phyloP scores from a whole-genome alignment of 2,329 filamentous ascomycete species.

The Dothiorella sarmentorum region DNA sequence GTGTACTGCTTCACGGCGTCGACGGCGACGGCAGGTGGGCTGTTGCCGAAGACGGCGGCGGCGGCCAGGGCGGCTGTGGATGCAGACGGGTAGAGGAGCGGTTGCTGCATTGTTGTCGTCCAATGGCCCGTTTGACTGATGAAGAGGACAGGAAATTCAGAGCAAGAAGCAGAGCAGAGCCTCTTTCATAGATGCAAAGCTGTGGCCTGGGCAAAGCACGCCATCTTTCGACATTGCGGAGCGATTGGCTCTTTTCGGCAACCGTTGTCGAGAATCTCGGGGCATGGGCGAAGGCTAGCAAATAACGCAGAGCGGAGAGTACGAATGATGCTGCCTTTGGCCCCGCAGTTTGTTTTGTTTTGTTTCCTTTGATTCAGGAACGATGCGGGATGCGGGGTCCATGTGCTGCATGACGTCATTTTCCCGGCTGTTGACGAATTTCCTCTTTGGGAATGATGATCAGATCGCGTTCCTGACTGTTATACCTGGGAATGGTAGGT shows the following conservation, averaged over 20 bases:
- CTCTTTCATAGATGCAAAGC: too few species aligned
- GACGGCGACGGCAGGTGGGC: not conserved
- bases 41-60: not conserved
- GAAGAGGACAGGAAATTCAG: not conserved
- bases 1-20: not conserved
- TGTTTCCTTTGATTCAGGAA: not conserved
- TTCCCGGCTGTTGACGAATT: not conserved
- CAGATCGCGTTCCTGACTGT: too few species aligned
- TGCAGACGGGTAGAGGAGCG: slow-evolving; percentile 1
- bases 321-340: not conserved
- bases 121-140: not conserved
- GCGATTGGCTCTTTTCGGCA: not conserved
- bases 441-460: not conserved
- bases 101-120: not conserved
- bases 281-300: not conserved
- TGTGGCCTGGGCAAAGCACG: too few species aligned
- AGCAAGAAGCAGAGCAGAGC: not conserved
- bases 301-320: not conserved
- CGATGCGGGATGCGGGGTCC: not conserved
- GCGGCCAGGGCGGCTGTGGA: not conserved
- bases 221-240: not conserved
- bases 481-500: too few species aligned
- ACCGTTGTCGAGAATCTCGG: not conserved
- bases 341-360: not conserved
- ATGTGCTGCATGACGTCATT: not conserved